Evolutionary conservation across 2,329 filamentous ascomycete genomes (phyloP).

Genomic region (Fusarium metavorans): DNA sequence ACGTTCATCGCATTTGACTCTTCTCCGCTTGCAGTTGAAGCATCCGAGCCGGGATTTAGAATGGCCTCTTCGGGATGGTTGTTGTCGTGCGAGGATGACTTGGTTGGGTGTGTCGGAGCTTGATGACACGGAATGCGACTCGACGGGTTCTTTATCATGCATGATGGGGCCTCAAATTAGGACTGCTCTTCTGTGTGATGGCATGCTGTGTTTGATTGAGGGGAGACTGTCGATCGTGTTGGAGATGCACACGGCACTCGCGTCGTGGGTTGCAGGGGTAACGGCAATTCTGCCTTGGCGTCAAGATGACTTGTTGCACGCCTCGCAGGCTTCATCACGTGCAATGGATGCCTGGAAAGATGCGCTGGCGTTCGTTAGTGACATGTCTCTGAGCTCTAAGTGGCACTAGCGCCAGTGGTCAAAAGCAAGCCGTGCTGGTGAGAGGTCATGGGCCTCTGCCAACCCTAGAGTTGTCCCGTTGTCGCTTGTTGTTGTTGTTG

Average conservation of each 20-base stretch:
- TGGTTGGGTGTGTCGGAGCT: neutral
- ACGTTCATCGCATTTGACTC: conserved; percentile 49
- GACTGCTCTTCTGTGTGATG: neutral
- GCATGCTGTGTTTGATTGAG: neutral
- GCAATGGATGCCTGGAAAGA: neutral
- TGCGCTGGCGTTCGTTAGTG: neutral
- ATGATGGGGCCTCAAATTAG: neutral
- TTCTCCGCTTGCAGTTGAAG: conserved; percentile 49
- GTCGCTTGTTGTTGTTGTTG: neutral
- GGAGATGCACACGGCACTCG: neutral
- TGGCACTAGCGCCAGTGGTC: neutral
- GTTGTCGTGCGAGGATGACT: neutral
- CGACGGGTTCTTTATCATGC: neutral
- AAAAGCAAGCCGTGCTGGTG: neutral
- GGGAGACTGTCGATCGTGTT: neutral
- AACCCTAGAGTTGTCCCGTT: neutral
- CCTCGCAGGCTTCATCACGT: neutral
- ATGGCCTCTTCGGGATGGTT: conserved; percentile 28
- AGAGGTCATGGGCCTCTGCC: neutral
- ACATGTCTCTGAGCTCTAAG: neutral
- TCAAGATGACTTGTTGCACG: neutral
- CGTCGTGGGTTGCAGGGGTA: neutral
- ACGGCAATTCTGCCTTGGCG: neutral
- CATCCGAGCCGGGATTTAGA: conserved; percentile 49
- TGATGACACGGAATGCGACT: neutral